These are phyloP conservation scores for Malbranchea cinnamomea DNA, from an alignment of 2,329 filamentous ascomycete species.

Conservation along the genomic window DNA sequence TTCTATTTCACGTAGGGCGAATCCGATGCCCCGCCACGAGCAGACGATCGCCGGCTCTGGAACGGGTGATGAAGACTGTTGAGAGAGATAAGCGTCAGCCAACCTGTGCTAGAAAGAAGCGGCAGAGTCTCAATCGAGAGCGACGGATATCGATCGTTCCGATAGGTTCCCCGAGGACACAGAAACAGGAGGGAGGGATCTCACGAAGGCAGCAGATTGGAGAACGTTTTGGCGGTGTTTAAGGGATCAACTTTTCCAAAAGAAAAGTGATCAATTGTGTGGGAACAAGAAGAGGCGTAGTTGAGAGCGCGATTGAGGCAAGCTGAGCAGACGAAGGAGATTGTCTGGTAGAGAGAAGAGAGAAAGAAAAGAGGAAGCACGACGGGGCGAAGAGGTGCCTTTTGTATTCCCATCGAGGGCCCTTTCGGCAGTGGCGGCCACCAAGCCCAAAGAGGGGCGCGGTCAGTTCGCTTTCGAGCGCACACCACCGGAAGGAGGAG, in stretches of 20 bases:
- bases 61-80: slow-evolving; percentile 82
- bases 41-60: slow-evolving; percentile 88
- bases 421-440: no score
- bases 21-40: slow-evolving; percentile 65
- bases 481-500: no score
- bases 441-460: no score
- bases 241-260: slow-evolving; percentile 39
- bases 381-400: slow-evolving; percentile 3
- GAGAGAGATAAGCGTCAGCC: slow-evolving; percentile 15
- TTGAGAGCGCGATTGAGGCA: slow-evolving; percentile 6
- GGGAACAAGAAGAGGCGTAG: slow-evolving; percentile 5
- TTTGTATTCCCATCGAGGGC: no score
- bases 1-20: slow-evolving; percentile 35
- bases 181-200: slow-evolving; percentile 23
- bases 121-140: slow-evolving; percentile 4
- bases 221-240: slow-evolving; percentile 82
- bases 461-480: no score
- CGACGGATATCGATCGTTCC: slow-evolving; percentile 2
- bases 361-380: slow-evolving; percentile 4
- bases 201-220: slow-evolving; percentile 94
- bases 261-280: slow-evolving; percentile 12
- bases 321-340: neutral
- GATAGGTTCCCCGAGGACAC: neutral
- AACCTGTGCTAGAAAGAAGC: slow-evolving; percentile 7
- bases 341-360: slow-evolving; percentile 4